Evolutionary conservation across 768 basidiomycete genomes (phyloP), one percentile per base, ranked within the genome.

Genomic region (Russula olivacea): DNA sequence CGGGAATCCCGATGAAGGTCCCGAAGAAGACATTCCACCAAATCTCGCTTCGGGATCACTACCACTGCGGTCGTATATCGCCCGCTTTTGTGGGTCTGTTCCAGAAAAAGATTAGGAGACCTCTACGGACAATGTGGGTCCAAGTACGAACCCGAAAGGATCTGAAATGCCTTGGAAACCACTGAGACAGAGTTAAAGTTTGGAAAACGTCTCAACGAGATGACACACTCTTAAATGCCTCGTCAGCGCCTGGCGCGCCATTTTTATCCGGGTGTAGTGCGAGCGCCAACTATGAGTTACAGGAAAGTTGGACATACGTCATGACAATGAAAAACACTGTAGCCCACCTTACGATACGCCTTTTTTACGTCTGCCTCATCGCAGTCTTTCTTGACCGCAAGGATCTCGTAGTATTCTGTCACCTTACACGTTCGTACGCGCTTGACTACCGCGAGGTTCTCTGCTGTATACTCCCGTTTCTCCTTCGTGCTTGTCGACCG

Each of bases 131-230:
- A 50, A 43, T 6, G 21, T 49, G n/a, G 45, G 47, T 41, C 40
- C 34, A 58, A 51, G 49, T 50, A 55, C 67, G 51, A 66, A 85
- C 89, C 89, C 72, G 93, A 95, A 40, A 98, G 77, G 10, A 98
- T 87, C 72, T 96, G 93, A 75, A 98, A 98, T 11, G 95, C 94
- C 76, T 97, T 98, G 4, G 93, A 96, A 32, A 98, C 93, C 88
- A 95, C 96, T 98, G 58, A 2, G 68, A 38, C 48, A 41, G 11
- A 34, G 69, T 23, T 61, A 23, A 59, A 59, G 62, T 36, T 60
- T 63, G 25, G 61, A 64, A 53, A 28, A 63, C 28, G 6, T 48
- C 17, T 63, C 32, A 55, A 41, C 58, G 55, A 61, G 45, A 55
- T 47, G 45, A 81, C 87, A 58, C 70, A 98, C 96, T 79, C 79